Evolutionary conservation across 225 moss, liverwort and hornwort genomes (phyloP).

Genomic region (Physcomitrium patens): DNA sequence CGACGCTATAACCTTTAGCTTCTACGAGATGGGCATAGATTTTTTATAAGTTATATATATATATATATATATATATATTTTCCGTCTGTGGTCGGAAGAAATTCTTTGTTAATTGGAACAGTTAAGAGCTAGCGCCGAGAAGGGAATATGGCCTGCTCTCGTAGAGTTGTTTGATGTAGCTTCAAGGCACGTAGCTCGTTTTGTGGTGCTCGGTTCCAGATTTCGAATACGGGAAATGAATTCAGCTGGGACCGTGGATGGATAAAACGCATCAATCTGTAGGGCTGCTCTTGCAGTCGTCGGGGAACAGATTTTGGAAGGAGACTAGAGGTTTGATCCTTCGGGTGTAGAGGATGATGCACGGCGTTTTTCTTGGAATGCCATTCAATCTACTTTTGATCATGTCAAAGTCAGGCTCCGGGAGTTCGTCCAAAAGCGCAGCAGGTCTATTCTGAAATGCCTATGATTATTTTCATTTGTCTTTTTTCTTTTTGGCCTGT

Average conservation of each 20-base stretch:
- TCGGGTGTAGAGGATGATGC: constrained; percentile 22
- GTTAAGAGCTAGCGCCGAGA: not conserved
- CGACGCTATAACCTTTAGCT: too few relatives aligned
- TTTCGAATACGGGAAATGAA: not conserved
- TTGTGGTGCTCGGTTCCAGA: not conserved
- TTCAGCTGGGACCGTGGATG: not conserved
- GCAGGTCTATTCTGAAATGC: constrained; percentile 24
- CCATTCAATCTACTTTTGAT: constrained; percentile 24
- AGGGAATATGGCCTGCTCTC: constrained; percentile 18
- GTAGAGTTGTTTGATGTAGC: not conserved
- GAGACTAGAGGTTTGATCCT: constrained; percentile 36
- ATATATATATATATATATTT: too few relatives aligned
- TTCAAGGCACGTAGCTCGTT: constrained; percentile 16
- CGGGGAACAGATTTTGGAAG: constrained; percentile 13
- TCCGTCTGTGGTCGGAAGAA: too few relatives aligned
- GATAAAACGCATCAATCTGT: not conserved
- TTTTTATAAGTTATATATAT: too few relatives aligned
- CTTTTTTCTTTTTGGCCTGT: not conserved
- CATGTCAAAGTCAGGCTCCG: constrained; percentile 34
- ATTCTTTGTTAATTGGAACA: too few relatives aligned
- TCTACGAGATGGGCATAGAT: too few relatives aligned
- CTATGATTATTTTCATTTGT: not conserved
- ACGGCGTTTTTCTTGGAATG: constrained; percentile 17
- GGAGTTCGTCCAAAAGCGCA: constrained; percentile 29
- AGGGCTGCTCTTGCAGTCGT: constrained; percentile 27